These are phyloP conservation scores for Cardiospermum halicacabum DNA, from an alignment of 345 rosid species.

Conservation along the genomic window DNA sequence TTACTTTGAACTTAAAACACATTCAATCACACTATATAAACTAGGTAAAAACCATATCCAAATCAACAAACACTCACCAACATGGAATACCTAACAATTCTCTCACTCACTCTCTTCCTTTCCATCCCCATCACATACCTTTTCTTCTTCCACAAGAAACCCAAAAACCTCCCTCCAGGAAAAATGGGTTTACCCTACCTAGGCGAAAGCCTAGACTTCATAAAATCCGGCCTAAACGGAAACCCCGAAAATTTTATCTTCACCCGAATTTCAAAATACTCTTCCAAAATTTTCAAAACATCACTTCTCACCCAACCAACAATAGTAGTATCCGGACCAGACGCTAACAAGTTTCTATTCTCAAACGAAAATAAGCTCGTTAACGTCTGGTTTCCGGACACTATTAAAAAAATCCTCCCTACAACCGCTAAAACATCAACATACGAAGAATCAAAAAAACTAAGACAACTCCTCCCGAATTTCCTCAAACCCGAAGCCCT, in stretches of 20 bases:
- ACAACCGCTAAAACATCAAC: slow-evolving; percentile 20
- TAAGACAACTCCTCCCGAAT: slow-evolving; percentile 25
- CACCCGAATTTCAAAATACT: slow-evolving; percentile 25
- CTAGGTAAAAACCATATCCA: too few species aligned
- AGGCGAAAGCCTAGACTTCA: slow-evolving; percentile 36
- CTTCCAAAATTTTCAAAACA: slow-evolving; percentile 32
- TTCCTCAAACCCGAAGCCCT: slow-evolving; percentile 10
- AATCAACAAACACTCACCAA: too few species aligned
- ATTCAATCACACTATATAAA: too few species aligned
- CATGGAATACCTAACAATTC: too few species aligned
- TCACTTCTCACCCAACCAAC: slow-evolving; percentile 27
- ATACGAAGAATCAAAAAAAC: slow-evolving; percentile 28
- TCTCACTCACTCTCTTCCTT: slow-evolving; percentile 6
- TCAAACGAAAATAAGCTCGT: slow-evolving; percentile 41
- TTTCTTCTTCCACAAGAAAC: slow-evolving; percentile 15
- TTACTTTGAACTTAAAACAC: too few species aligned
- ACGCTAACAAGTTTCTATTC: slow-evolving; percentile 36
- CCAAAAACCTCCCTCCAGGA: slow-evolving; percentile 40
- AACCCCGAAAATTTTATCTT: slow-evolving; percentile 33
- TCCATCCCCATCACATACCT: background rate
- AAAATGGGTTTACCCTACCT: slow-evolving; percentile 25
- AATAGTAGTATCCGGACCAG: slow-evolving; percentile 30
- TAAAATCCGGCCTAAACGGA: slow-evolving; percentile 31
- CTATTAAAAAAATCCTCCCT: slow-evolving; percentile 36
- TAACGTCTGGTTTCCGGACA: slow-evolving; percentile 39